Evolutionary conservation across 495 filamentous ascomycete genomes (phyloP).

Genomic region (Pseudevernia furfuracea): DNA sequence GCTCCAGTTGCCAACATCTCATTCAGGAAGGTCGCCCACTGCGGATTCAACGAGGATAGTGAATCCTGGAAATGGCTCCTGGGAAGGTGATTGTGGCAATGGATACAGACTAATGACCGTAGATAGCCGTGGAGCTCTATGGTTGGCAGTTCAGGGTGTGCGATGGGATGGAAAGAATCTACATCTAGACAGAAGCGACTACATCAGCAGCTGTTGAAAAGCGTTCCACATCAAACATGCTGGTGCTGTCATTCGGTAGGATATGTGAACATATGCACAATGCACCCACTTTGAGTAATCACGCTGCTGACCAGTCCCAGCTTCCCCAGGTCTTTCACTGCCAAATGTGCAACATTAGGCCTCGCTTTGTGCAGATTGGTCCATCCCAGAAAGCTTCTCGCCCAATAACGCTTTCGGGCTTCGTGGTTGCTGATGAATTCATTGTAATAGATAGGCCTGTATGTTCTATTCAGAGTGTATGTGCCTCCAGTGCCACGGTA

Average conservation of each 20-base stretch:
- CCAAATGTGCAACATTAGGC: conserved; percentile 74
- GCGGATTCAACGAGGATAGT: conserved; percentile 73
- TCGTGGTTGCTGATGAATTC: conserved; percentile 81
- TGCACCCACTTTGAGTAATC: conserved; percentile 65
- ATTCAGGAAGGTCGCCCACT: conserved; percentile 71
- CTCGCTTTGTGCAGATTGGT: conserved; percentile 63
- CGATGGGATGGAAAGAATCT: conserved; percentile 78
- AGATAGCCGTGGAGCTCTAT: conserved; percentile 89
- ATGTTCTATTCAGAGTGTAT: conserved; percentile 80
- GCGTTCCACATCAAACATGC: background rate
- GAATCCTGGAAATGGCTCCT: conserved; percentile 66
- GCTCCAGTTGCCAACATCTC: conserved; percentile 65
- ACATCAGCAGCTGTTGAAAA: background rate
- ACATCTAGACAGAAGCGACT: conserved; percentile 47
- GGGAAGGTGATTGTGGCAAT: conserved; percentile 58
- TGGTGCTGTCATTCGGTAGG: background rate
- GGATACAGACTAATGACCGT: conserved; percentile 71
- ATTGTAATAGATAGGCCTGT: conserved; percentile 86
- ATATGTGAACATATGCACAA: background rate
- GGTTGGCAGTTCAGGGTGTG: conserved; percentile 68
- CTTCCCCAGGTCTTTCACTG: conserved; percentile 59
- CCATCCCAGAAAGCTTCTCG: conserved; percentile 90
- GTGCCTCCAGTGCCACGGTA: conserved; percentile 87
- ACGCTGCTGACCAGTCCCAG: conserved; percentile 67
- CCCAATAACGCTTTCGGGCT: conserved; percentile 91